Percentiles rank a stretch among this genome's conserved stretches.
Conservation (phyloP, 225 moss, liverwort and hornwort genomes). For the Sphagnum contortum region DNA sequence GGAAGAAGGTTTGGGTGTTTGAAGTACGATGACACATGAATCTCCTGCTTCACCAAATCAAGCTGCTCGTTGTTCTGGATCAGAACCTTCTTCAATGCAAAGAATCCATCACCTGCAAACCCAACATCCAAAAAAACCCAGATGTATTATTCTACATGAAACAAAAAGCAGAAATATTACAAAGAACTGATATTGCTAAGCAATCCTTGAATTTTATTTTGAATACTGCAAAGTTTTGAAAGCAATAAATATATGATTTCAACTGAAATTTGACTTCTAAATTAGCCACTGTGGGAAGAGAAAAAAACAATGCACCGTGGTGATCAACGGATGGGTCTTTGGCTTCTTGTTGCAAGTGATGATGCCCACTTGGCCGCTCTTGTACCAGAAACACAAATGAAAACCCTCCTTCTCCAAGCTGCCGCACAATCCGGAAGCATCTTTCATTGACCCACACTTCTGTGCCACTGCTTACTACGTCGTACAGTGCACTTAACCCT, state of each 20-base stretch:
- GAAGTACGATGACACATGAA: conserved; percentile 31
- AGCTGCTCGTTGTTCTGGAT: conserved; percentile 54
- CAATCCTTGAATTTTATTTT: too few relatives aligned
- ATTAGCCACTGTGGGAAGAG: not conserved
- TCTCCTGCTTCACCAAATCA: conserved; percentile 46
- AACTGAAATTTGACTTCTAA: too few relatives aligned
- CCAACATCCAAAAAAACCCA: conserved; percentile 1
- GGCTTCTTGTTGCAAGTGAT: conserved; percentile 5
- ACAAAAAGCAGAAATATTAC: not conserved
- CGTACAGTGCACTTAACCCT: conserved; percentile 43
- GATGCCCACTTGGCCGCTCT: conserved; percentile 22
- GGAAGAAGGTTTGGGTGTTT: conserved; percentile 48
- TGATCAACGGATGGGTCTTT: conserved; percentile 10
- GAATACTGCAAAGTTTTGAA: too few relatives aligned
- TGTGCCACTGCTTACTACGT: conserved; percentile 29
- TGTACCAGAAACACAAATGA: conserved; percentile 41
- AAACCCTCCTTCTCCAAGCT: conserved; percentile 54
- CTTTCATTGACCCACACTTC: conserved; percentile 56
- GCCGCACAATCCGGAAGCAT: conserved; percentile 40
- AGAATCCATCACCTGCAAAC: conserved; percentile 41
- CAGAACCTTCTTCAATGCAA: conserved; percentile 50
- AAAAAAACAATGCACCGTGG: not conserved
- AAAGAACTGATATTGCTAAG: not conserved
- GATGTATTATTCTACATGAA: too few relatives aligned
- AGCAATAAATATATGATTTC: too few relatives aligned